Evolutionary conservation across 2,329 filamentous ascomycete species (phyloP).

Genomic region (Fusarium sp.): DNA sequence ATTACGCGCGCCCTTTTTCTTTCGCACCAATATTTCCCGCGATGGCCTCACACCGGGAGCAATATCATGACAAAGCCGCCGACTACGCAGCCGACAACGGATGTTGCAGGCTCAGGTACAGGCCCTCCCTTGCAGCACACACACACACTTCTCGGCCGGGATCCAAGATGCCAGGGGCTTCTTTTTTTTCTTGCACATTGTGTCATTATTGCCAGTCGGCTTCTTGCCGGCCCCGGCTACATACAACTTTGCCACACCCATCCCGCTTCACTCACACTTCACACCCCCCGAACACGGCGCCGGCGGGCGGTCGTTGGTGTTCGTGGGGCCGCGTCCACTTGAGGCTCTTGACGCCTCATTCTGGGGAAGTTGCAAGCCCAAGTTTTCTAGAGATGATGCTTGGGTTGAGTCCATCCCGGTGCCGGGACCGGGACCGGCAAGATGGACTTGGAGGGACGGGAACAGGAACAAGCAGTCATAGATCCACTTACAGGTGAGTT

Average conservation of each 20-base stretch:
- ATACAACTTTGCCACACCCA: background rate
- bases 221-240: conserved; percentile 34
- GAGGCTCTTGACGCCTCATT: conserved; percentile 30
- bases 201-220: conserved; percentile 20
- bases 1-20: background rate
- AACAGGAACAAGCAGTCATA: background rate
- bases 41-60: conserved; percentile 2
- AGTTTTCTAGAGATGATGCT: background rate
- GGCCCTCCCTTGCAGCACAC: background rate
- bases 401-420: background rate
- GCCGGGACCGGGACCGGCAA: background rate
- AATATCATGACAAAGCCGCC: conserved; percentile 11
- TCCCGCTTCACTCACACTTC: no score
- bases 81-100: conserved; percentile 8
- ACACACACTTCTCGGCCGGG: background rate
- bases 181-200: background rate
- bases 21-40: background rate
- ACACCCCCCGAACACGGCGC: conserved; percentile 4
- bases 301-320: background rate
- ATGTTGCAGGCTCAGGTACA: background rate
- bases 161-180: background rate
- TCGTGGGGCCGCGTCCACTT: conserved; percentile 3
- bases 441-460: background rate
- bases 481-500: background rate
- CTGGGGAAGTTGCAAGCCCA: conserved; percentile 32